Base-by-base conservation (phyloP, 2,329 filamentous ascomycete species). In the Diaporthe helianthi region DNA sequence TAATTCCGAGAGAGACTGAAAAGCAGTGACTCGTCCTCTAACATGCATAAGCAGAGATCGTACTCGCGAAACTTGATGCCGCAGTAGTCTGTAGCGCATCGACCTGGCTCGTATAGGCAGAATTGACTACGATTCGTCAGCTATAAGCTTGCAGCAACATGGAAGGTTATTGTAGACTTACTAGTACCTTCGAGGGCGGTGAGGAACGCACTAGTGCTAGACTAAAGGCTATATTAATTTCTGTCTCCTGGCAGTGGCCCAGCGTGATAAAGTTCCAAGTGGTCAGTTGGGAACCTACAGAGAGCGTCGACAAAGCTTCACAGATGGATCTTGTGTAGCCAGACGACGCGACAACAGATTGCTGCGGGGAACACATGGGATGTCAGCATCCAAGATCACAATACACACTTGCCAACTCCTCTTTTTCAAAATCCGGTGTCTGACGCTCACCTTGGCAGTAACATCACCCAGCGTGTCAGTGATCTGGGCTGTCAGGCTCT, bases 401-500 rank as follows among this genome's bases (percentile, higher is more conserved):
- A 61, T 17, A 2, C 17, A 33, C 4, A 47, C 2, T 6, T 6
- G 7, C 2, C 12, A 22, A 24, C 24, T 47, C 4, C 9, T 17
- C 5, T 19, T 4, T 4, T 36, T 6, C n/a, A 31, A 15, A 4
- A 4, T 12, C 24, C 5, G 2, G 2, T 7, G n/a, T 19, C 1
- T 19, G 1, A 3, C 4, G 17, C 7, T 13, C 2, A 71, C 69
- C 69, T 71, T 69, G n/a, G 46, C 36, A 4, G 47, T 44, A 41
- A 61, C 66, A 66, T 71, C 66, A 1, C 53, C 29, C 0, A 71
- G 52, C 0, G 69, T 71, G 15, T 49, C 64, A 1, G 60, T 53
- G 41, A 71, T 65, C 66, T 71, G 60, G 4, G 53, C 44, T 3
- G 69, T 71, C 38, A 71, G 51, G 53, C 60, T 66, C 3, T 33